Percentiles rank a stretch among this genome's conserved stretches.
Conservation (phyloP, 1,139 yeast species). For the Kluyveromyces sp. region DNA sequence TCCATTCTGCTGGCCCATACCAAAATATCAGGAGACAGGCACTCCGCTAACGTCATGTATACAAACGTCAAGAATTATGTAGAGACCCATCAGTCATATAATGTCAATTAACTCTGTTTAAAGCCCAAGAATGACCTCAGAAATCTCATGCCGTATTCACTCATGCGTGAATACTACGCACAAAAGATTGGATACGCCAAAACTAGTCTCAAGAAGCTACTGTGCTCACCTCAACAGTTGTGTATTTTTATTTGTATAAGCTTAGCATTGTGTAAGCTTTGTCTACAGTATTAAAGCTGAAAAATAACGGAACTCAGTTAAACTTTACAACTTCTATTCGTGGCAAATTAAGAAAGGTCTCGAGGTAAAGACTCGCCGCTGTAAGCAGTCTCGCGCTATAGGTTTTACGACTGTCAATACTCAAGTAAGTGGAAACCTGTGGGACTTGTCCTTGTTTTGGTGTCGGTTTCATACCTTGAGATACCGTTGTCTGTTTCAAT, state of each 20-base stretch:
- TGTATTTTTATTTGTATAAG: too few species aligned
- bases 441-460: not conserved
- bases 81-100: not conserved
- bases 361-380: too few species aligned
- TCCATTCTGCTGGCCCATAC: too few species aligned
- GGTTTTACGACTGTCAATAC: not conserved
- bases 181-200: too few species aligned
- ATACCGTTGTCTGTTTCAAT: not conserved
- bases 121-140: not conserved
- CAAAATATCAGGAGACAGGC: not conserved
- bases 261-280: too few species aligned
- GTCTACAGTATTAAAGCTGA: not conserved
- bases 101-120: not conserved
- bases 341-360: not conserved
- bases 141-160: too few species aligned
- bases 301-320: not conserved
- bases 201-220: too few species aligned
- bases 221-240: too few species aligned
- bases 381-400: too few species aligned
- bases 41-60: not conserved
- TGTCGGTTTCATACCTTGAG: not conserved
- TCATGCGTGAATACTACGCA: too few species aligned
- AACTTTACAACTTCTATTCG: not conserved
- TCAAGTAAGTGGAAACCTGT: not conserved
- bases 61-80: not conserved